Conservation (phyloP, 352 stramenopile species). For the Pelagophyceae sp. region DNA sequence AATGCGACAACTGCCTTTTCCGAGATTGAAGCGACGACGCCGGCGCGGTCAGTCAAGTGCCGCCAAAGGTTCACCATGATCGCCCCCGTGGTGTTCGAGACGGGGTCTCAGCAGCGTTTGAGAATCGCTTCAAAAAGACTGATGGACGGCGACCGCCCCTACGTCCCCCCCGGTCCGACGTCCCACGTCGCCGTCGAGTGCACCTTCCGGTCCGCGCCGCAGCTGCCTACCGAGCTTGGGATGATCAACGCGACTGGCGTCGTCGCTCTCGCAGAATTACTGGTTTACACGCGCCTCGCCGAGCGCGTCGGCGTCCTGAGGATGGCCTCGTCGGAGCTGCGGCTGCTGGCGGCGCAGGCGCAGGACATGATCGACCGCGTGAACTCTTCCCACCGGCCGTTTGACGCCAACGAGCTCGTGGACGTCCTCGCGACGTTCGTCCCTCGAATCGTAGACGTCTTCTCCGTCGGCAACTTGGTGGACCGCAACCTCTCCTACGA, state of each 20-base stretch:
- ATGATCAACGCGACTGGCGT: conserved; percentile 9
- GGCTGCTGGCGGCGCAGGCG: neutral
- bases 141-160: neutral
- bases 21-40: no score
- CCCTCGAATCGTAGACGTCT: conserved; percentile 32
- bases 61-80: neutral
- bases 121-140: neutral
- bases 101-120: neutral
- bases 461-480: conserved; percentile 45
- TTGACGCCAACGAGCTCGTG: neutral
- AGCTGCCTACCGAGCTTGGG: neutral
- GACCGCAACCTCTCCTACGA: conserved; percentile 32
- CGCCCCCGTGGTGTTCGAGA: neutral
- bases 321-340: neutral
- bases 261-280: neutral
- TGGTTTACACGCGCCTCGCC: neutral
- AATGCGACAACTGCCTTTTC: no score
- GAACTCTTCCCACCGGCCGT: conserved; percentile 29
- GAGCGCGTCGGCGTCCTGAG: neutral
- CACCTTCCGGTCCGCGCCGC: neutral
- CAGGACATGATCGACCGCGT: conserved; percentile 26
- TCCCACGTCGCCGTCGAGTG: neutral
- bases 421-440: conserved; percentile 22
- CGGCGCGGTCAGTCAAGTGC: neutral
- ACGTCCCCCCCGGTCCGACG: neutral